A percentile compares a stretch with the other conserved stretches of the same genome.
These are phyloP conservation scores for Tetrahymena elliotti DNA, from an alignment of 73 alveolate genomes.

Conservation along the genomic window DNA sequence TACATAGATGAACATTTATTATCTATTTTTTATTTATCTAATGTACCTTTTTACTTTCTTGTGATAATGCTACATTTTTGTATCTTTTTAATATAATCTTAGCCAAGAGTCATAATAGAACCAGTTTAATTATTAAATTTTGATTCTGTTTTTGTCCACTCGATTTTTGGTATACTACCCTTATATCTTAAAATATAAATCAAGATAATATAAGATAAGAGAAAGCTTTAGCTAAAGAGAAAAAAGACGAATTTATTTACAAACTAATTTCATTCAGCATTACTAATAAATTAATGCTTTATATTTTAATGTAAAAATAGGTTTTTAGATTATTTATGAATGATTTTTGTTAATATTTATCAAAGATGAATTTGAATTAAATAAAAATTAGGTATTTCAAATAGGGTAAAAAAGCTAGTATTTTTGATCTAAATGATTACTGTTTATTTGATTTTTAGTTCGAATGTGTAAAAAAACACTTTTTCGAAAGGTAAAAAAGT, in stretches of 20 bases:
- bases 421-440: background rate
- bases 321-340: no score
- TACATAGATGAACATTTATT: no score
- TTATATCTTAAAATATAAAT: no score
- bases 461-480: background rate
- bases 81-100: background rate
- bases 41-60: no score
- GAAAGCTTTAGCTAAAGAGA: background rate
- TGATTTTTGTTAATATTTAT: no score
- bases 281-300: no score
- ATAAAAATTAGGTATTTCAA: no score
- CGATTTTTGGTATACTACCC: background rate
- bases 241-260: background rate
- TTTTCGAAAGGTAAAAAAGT: background rate
- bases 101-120: no score
- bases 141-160: background rate
- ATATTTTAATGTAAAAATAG: no score
- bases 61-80: background rate
- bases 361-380: background rate
- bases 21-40: no score
- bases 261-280: no score
- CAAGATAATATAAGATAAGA: background rate
- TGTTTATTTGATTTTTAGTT: background rate
- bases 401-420: background rate
- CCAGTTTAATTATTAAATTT: background rate